A percentile compares a stretch with the other conserved stretches of the same genome.
These are phyloP conservation scores for Geotrichum histeridarum DNA, from an alignment of 1,139 yeast species.

Conservation along the genomic window DNA sequence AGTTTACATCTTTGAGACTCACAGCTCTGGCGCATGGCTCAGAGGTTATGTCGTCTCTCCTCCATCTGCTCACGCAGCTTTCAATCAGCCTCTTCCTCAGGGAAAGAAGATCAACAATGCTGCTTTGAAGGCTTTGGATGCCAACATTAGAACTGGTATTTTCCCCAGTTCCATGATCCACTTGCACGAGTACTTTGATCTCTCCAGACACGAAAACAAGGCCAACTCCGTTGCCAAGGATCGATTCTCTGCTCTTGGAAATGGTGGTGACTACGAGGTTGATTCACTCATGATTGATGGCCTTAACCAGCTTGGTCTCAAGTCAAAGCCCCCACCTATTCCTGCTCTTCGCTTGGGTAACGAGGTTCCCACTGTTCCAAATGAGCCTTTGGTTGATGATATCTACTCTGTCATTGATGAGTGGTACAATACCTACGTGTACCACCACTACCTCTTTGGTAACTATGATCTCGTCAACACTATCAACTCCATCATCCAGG, in stretches of 20 bases:
- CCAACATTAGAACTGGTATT: slow-evolving; percentile 30
- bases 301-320: slow-evolving; percentile 16
- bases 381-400: slow-evolving; percentile 36
- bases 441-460: slow-evolving; percentile 32
- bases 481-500: slow-evolving; percentile 37
- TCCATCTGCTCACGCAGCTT: slow-evolving; percentile 32
- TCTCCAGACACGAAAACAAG: slow-evolving; percentile 16
- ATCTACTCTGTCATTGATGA: slow-evolving; percentile 35
- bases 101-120: slow-evolving; percentile 26
- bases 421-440: slow-evolving; percentile 35
- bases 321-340: slow-evolving; percentile 31
- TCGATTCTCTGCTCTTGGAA: slow-evolving; percentile 14
- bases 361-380: slow-evolving; percentile 27
- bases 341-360: slow-evolving; percentile 32
- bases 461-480: slow-evolving; percentile 39
- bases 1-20: slow-evolving; percentile 68
- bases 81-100: slow-evolving; percentile 30
- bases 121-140: slow-evolving; percentile 30
- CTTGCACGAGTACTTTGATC: slow-evolving; percentile 31
- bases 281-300: slow-evolving; percentile 14
- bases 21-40: slow-evolving; percentile 59
- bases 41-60: slow-evolving; percentile 57
- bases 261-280: slow-evolving; percentile 13
- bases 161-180: slow-evolving; percentile 32
- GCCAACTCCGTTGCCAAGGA: slow-evolving; percentile 14